Base-by-base conservation (phyloP, 495 filamentous ascomycete species). In the Podospora didyma region DNA sequence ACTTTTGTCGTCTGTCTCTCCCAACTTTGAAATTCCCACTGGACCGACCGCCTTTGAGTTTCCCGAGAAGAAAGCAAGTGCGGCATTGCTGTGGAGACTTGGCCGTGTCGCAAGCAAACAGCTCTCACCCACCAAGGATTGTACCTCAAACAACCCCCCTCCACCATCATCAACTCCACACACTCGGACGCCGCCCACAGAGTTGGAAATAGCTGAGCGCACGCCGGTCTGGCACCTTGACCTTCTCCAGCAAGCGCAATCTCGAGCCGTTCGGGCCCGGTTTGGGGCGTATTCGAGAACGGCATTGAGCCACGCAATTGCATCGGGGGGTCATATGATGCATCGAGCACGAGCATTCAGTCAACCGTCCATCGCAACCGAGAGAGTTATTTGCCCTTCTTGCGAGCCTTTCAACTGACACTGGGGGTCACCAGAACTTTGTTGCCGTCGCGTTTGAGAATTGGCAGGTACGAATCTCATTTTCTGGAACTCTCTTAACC, bases 191-290 rank as follows among this genome's bases (percentile, higher is more conserved):
- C 39, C 39, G 6, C 39, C 39, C 39, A 17, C 39, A 42, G 39
- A 42, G 14, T 42, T 14, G n/a, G 39, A 9, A 17, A 14, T 9
- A 17, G n/a, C 14, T 42, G 39, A 26, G n/a, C 45, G 17, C 20
- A 17, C 3, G 39, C 45, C 53, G 44, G 35, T 34, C 57, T 47
- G 50, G 14, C 56, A 44, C 51, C 60, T 54, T 17, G 39, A 42
- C 12, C 12, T 5, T 5, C 14, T 2, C 12, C 12, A 10, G n/a
- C 47, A 50, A 12, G 23, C 37, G 52, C 55, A 63, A 60, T 61
- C 59, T 63, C 55, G 49, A 58, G 45, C 61, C 58, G 58, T 42
- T 14, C 53, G 16, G 35, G 48, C 41, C 56, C 46, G 47, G 26
- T 45, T 62, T 56, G 46, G 47, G 41, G 52, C 20, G 51, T 41